A percentile compares a stretch with the other conserved stretches of the same genome.
These are phyloP conservation scores for Cryptococcus amylolentus DNA, from an alignment of 1,284 basidiomycete species.

Conservation along the genomic window DNA sequence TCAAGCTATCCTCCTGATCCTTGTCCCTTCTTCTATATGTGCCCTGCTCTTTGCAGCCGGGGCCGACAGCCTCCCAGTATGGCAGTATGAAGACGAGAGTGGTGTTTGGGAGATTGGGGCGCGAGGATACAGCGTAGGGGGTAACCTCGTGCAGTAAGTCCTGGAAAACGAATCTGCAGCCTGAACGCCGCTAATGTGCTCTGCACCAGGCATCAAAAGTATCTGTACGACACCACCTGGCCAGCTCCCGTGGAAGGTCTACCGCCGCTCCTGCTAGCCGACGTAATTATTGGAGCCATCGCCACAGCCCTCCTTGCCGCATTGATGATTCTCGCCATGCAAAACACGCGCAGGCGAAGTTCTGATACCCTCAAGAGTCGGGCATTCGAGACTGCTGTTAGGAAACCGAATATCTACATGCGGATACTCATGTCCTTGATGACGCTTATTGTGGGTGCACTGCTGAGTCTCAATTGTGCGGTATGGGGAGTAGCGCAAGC, in stretches of 20 bases:
- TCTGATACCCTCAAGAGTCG: neutral
- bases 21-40: constrained; percentile 5
- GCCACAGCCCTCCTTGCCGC: constrained; percentile 13
- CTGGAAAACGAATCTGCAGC: neutral
- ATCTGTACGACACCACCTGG: constrained; percentile 17
- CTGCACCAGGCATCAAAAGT: constrained; percentile 2
- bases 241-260: constrained; percentile 12
- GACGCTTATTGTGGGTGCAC: constrained; percentile 4
- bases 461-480: constrained; percentile 11
- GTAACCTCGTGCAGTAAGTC: constrained; percentile 14
- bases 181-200: constrained; percentile 2
- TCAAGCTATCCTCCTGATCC: constrained; percentile 8
- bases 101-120: neutral
- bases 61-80: constrained; percentile 1
- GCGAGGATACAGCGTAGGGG: neutral
- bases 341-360: neutral
- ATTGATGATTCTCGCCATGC: constrained; percentile 1
- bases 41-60: constrained; percentile 13
- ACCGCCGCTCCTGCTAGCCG: constrained; percentile 21
- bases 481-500: constrained; percentile 16
- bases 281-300: constrained; percentile 24
- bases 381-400: constrained; percentile 1
- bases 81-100: constrained; percentile 3
- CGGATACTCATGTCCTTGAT: constrained; percentile 3
- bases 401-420: neutral